A percentile compares a stretch with the other conserved stretches of the same genome.
Evolutionary conservation across 805 yeast species (phyloP).

Genomic region (Starmera dryadoides): DNA sequence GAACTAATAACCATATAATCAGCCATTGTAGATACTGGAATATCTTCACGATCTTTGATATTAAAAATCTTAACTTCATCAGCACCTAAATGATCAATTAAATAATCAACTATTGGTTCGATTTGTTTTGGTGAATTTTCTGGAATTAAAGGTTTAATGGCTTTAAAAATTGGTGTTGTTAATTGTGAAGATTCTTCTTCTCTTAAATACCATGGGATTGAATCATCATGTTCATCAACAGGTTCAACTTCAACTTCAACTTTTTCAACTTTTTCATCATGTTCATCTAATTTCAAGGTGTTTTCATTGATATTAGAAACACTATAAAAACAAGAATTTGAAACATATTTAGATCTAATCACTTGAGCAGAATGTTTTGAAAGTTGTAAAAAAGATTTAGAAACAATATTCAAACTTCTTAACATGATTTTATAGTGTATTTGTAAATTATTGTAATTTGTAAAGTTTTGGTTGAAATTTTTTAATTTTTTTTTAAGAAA

Average conservation of each 20-base stretch:
- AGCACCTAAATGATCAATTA: slow-evolving; percentile 60
- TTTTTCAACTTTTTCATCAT: not conserved
- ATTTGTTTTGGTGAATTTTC: slow-evolving; percentile 46
- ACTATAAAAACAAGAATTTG: too few relatives aligned
- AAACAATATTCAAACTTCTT: too few relatives aligned
- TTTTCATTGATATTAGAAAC: too few relatives aligned
- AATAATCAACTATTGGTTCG: slow-evolving; percentile 32
- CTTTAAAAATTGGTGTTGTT: slow-evolving; percentile 23
- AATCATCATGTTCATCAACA: slow-evolving; percentile 2
- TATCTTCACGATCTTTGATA: slow-evolving; percentile 33
- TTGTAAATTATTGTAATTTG: too few relatives aligned
- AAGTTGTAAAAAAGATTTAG: too few relatives aligned
- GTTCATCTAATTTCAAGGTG: too few relatives aligned
- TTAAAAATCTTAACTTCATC: slow-evolving; percentile 59
- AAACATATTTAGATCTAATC: too few relatives aligned
- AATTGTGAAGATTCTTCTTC: slow-evolving; percentile 30
- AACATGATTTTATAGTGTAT: too few relatives aligned
- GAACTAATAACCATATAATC: slow-evolving; percentile 59
- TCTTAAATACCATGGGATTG: slow-evolving; percentile 58
- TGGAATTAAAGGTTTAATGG: slow-evolving; percentile 54
- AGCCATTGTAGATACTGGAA: slow-evolving; percentile 31
- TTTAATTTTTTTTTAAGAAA: too few relatives aligned
- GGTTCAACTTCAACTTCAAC: not conserved
- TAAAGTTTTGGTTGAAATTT: too few relatives aligned
- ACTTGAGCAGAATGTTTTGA: too few relatives aligned